Evolutionary conservation across 495 filamentous ascomycete species (phyloP), one percentile per base, ranked within the genome.

Genomic region (Lindgomyces ingoldianus): DNA sequence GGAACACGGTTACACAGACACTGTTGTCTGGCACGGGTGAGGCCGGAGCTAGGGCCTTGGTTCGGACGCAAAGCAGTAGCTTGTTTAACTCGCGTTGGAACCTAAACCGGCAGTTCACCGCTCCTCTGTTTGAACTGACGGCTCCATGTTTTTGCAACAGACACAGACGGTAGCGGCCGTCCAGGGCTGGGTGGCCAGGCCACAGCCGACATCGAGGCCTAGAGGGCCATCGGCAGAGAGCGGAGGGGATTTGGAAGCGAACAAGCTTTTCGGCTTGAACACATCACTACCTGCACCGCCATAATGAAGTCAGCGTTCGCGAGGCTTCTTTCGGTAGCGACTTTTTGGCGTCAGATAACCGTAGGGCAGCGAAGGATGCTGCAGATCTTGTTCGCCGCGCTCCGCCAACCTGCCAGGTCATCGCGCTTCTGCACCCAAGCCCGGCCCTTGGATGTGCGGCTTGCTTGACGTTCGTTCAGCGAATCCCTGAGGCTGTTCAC

Each of bases 321-420:
- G 68, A 66, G 58, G 63, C 67, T 66, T 66, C 51, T 48, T 65
- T 69, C 67, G 62, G 67, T 70, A 65, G 62, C 67, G 65, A 65
- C 57, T 19, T 46, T 51, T 41, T 64, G 66, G 60, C 53, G 51
- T 54, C 67, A 64, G 67, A 70, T 58, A 57, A 45, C 63, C 67
- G 62, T 62, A 58, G 62, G 67, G 57, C 63, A 66, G 67, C 67
- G 56, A 55, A 59, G 59, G 67, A 65, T 65, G 61, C 29, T 66
- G 67, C 62, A 70, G 67, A 70, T 70, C 67, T 69, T 69, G 67
- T 69, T 69, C 67, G 66, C 65, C 55, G 65, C 66, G 60, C 56
- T 44, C 45, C 50, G 65, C n/a, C n/a, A n/a, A n/a, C n/a, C n/a
- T n/a, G n/a, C 67, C 67, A 69, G 61, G 67, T 69, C 67, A 65